These are phyloP conservation scores for Nitzschia inconspicua DNA, from an alignment of 108 stramenopile species.

Conservation along the genomic window DNA sequence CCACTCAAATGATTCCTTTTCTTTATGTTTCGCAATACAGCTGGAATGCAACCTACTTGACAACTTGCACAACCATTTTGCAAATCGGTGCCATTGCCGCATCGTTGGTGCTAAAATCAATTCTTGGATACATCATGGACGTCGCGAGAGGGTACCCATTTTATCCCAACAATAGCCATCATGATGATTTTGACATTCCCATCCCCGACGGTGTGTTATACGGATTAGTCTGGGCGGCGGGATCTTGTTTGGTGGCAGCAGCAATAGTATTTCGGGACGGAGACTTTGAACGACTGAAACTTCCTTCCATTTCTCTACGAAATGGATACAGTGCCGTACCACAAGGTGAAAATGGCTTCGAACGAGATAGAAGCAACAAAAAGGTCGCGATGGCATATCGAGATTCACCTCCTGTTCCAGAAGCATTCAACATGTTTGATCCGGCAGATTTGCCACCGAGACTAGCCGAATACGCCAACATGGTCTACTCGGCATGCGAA, in stretches of 20 bases:
- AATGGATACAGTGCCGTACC: conserved; percentile 11
- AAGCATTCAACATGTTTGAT: conserved; percentile 88
- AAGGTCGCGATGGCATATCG: background rate
- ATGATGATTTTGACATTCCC: background rate
- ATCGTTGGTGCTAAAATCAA: conserved; percentile 39
- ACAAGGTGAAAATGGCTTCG: conserved; percentile 11
- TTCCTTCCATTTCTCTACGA: background rate
- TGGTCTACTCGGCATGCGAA: conserved; percentile 91
- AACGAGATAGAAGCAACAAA: conserved; percentile 29
- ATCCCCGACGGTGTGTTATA: conserved; percentile 15
- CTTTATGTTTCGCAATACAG: conserved; percentile 15
- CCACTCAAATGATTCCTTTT: conserved; percentile 1
- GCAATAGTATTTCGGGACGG: conserved; percentile 59
- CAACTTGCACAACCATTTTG: conserved; percentile 53
- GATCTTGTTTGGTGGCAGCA: conserved; percentile 48
- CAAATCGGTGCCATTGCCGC: conserved; percentile 52
- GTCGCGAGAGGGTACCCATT: conserved; percentile 42
- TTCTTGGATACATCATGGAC: conserved; percentile 33
- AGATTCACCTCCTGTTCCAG: conserved; percentile 35
- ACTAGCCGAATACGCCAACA: conserved; percentile 88
- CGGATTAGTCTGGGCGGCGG: conserved; percentile 53
- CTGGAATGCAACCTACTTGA: conserved; percentile 35
- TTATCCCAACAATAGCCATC: conserved; percentile 15
- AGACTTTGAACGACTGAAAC: conserved; percentile 15
- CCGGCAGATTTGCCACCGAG: conserved; percentile 87